Conservation (phyloP, 768 basidiomycete species). For the Erythrobasidium yunnanense region DNA sequence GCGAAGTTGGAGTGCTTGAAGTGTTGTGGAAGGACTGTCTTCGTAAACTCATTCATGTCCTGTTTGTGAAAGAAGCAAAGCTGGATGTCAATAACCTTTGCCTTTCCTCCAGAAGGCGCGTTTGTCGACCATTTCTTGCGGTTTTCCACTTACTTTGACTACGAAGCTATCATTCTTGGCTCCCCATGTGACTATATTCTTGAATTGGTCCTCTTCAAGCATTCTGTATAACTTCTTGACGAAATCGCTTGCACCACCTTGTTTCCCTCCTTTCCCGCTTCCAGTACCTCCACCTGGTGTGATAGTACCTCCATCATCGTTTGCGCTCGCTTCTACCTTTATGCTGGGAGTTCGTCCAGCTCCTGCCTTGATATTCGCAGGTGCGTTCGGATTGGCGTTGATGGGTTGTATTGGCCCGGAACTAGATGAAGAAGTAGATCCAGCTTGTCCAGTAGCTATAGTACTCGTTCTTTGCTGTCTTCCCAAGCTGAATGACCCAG, state of each 20-base stretch:
- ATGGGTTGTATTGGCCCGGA: not conserved
- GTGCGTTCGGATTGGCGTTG: not conserved
- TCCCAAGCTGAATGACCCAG: no score
- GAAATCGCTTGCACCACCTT: slow-evolving; percentile 59
- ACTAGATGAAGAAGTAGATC: no score
- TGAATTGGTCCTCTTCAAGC: slow-evolving; percentile 68
- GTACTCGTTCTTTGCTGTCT: no score
- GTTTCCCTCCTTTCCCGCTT: not conserved
- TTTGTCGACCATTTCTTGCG: no score
- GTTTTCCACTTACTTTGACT: slow-evolving; percentile 53
- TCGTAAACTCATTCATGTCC: slow-evolving; percentile 96
- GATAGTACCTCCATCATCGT: not conserved
- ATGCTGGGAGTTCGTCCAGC: not conserved
- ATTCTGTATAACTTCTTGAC: slow-evolving; percentile 91
- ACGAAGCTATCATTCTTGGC: slow-evolving; percentile 77
- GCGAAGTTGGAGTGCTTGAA: slow-evolving; percentile 96
- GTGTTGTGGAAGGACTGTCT: slow-evolving; percentile 71
- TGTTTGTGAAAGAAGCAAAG: slow-evolving; percentile 30
- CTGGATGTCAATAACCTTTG: no score
- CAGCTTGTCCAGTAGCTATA: no score
- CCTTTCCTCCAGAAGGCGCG: no score
- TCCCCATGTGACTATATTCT: slow-evolving; percentile 70
- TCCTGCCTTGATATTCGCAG: no score
- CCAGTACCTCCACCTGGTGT: no score
- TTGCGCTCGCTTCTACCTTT: not conserved